phyloP scores from a whole-genome alignment of 2,329 filamentous ascomycete genomes.

The Zasmidium cellare region DNA sequence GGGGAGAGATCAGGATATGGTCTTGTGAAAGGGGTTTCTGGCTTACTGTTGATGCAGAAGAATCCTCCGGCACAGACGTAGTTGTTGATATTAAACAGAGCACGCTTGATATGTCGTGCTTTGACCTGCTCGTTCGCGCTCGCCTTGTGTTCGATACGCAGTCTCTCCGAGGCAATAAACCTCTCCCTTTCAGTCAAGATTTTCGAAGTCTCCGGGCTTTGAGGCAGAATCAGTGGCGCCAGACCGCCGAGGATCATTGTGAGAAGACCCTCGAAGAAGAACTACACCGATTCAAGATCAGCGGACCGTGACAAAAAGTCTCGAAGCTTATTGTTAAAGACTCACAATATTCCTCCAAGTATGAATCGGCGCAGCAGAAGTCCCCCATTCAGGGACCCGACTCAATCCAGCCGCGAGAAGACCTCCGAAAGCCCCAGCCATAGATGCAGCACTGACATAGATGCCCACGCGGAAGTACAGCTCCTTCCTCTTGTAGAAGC shows the following conservation, averaged over 20 bases:
- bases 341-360: conserved; percentile 57
- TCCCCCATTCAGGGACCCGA: conserved; percentile 55
- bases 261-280: conserved; percentile 63
- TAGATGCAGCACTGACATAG: conserved; percentile 23
- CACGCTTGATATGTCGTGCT: conserved; percentile 51
- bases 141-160: conserved; percentile 52
- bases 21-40: not conserved
- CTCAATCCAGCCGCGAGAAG: conserved; percentile 39
- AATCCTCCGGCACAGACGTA: conserved; percentile 60
- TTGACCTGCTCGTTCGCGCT: conserved; percentile 50
- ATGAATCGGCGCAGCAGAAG: conserved; percentile 44
- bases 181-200: conserved; percentile 56
- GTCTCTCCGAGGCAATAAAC: conserved; percentile 54
- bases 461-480: conserved; percentile 26
- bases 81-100: conserved; percentile 59
- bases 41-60: conserved; percentile 56
- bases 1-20: not conserved
- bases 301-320: too few species aligned
- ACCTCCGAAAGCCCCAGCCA: conserved; percentile 41
- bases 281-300: conserved; percentile 33
- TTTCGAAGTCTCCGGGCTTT: conserved; percentile 48
- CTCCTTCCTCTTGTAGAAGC: conserved; percentile 41
- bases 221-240: conserved; percentile 56
- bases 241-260: conserved; percentile 49
- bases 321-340: not conserved